Evolutionary conservation across 1,284 basidiomycete species (phyloP), one percentile per base, ranked within the genome.

Genomic region (Ustilago hordei): DNA sequence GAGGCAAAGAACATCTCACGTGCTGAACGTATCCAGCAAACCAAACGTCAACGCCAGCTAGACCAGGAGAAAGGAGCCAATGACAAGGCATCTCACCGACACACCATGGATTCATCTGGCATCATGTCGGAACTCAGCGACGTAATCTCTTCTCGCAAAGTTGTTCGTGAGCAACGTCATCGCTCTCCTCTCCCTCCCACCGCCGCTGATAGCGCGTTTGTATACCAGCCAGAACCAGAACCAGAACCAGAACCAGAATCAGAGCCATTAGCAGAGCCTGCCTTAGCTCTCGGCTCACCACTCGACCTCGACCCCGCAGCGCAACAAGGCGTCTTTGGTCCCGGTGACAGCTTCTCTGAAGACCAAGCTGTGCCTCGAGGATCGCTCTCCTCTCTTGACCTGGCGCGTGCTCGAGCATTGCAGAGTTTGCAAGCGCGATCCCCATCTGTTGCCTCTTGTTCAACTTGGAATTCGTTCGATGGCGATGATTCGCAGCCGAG

Each of bases 111-210:
- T 56, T 60, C 70, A 8, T 53, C 65, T 13, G 55, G 69, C 35
- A 78, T 81, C 63, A 68, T 81, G 58, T 64, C 66, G 6, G 80
- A 81, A 72, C 73, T 81, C 15, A 81, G 68, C 67, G 72, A 75
- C 19, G 80, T 78, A 35, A 81, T 81, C 57, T 55, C 62, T 15
- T 54, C 63, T n/a, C 75, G 72, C 38, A 71, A 60, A 57, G 60
- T 70, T 0, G 53, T 61, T 1, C 66, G 66, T 8, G 63, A 78
- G 39, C 70, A 69, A 41, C 70, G 61, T 23, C 73, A 62, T 47
- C 57, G 43, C 23, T 65, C 72, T 1, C 57, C 55, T 2, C 56
- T 64, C 2, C 35, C 64, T 13, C 23, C 64, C 1, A 23, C 54
- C 6, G 32, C 54, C 6, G 43, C 55, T 2, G 64, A 59, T 17